Base-by-base conservation (phyloP, 495 filamentous ascomycete genomes). In the Eremomyces bilateralis region DNA sequence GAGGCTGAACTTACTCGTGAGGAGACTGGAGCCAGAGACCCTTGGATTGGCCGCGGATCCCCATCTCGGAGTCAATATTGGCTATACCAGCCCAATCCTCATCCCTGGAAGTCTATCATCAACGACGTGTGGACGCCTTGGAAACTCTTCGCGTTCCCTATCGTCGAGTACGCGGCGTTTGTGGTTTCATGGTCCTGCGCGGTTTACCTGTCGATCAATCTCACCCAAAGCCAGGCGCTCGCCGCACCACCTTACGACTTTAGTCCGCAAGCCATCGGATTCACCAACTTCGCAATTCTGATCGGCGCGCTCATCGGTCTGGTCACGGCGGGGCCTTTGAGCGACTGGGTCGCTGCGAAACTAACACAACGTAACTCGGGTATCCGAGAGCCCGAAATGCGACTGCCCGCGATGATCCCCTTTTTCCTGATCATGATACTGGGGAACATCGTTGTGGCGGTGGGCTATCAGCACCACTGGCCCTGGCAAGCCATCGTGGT, bases 341-440 rank as follows among this genome's bases (percentile, higher is more conserved):
- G 58, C 15, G 73, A 76, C 45, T 65, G 59, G 47, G 53, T 77
- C 13, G 63, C 65, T 8, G 71, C 65, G 39, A 52, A 56, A 20
- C 53, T 63, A 2, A 77, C 73, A 1, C 52, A 49, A 15, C 53
- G 56, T 35, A 77, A 79, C 43, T 38, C 52, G 15, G 71, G 71
- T 10, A 69, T 77, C 44, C 63, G 72, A 33, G 73, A 79, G 51
- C 69, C 72, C 0, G 73, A 79, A 47, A 77, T 79, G 73, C 56
- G 71, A 15, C 49, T 77, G 19, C 64, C 63, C 3, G 60, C 69
- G 0, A 63, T 74, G 54, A 58, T 73, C n/a, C 65, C 65, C 10
- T 67, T 66, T 32, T 59, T 69, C 6, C 40, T 71, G 6, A 55
- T 71, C 31, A 62, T 61, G 47, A 61, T 67, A 4, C 52, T 69